phyloP scores from a whole-genome alignment of 352 stramenopile genomes.

The Phytophthora vignae region DNA sequence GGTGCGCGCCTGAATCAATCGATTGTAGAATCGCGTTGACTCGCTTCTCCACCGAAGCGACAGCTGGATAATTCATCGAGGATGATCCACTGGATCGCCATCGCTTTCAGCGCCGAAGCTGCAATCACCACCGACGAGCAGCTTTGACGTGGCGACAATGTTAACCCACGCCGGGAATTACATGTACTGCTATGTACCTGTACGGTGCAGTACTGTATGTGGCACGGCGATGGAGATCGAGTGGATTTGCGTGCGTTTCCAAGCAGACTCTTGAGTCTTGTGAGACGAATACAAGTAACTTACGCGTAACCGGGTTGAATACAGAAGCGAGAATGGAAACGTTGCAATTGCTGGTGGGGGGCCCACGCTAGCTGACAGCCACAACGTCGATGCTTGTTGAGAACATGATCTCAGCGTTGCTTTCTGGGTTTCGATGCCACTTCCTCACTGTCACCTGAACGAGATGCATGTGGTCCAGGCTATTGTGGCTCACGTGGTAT shows the following conservation, averaged over 20 bases:
- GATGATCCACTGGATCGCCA: not conserved
- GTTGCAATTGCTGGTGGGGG: too few relatives aligned
- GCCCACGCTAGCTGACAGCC: too few relatives aligned
- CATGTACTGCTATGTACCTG: not conserved
- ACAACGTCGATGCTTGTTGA: too few relatives aligned
- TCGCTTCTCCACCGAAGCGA: not conserved
- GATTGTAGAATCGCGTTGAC: conserved; percentile 26
- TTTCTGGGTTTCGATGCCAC: too few relatives aligned
- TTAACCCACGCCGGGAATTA: conserved; percentile 17
- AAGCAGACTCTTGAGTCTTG: too few relatives aligned
- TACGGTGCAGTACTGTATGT: not conserved
- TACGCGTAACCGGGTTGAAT: too few relatives aligned
- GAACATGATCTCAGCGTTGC: too few relatives aligned
- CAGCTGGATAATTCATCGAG: not conserved
- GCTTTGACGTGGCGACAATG: conserved; percentile 10
- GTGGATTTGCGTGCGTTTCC: not conserved
- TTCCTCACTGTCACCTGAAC: too few relatives aligned
- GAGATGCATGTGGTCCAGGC: too few relatives aligned
- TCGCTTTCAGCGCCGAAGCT: not conserved
- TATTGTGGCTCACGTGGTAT: too few relatives aligned
- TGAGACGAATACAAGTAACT: too few relatives aligned
- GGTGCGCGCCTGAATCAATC: conserved; percentile 10
- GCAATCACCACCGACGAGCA: not conserved
- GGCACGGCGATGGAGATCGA: not conserved
- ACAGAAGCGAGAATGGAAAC: too few relatives aligned